Evolutionary conservation across 2,329 filamentous ascomycete genomes (phyloP).

Genomic region (Hypoxylon sp.): DNA sequence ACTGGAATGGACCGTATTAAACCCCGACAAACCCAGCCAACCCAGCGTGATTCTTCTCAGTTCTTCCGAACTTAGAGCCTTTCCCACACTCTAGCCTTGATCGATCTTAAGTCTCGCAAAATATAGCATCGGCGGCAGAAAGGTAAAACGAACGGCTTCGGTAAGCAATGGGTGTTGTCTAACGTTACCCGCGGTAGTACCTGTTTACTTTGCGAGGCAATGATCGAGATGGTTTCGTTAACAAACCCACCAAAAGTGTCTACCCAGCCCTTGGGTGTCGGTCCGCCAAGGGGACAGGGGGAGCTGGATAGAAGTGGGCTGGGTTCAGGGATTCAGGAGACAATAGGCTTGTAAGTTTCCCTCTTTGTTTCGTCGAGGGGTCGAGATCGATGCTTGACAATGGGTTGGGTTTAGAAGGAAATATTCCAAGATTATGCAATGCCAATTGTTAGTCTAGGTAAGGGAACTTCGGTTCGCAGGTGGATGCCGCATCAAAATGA

Average conservation of each 20-base stretch:
- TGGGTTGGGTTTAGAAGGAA: conserved; percentile 31
- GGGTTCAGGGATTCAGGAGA: conserved; percentile 50
- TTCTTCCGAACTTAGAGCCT: conserved; percentile 28
- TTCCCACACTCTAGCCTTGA: conserved; percentile 36
- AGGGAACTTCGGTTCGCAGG: conserved; percentile 21
- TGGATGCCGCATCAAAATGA: conserved; percentile 27
- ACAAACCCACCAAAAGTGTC: conserved; percentile 25
- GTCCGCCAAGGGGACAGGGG: conserved; percentile 42
- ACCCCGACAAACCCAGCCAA: conserved; percentile 46
- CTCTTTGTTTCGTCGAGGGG: conserved; percentile 49
- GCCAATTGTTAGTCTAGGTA: conserved; percentile 36
- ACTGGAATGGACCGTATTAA: conserved; percentile 49
- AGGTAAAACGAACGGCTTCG: conserved; percentile 26
- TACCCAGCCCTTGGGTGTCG: conserved; percentile 36
- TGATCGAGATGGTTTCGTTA: conserved; percentile 31
- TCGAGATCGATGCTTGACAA: conserved; percentile 45
- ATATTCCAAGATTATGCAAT: conserved; percentile 42
- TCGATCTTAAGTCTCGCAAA: conserved; percentile 40
- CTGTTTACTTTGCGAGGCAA: conserved; percentile 27
- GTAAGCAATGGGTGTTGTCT: conserved; percentile 24
- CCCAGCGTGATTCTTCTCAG: conserved; percentile 48
- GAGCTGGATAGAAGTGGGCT: conserved; percentile 44
- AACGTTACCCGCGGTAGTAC: conserved; percentile 29
- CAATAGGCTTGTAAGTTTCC: conserved; percentile 42
- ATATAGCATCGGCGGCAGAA: conserved; percentile 46